These are phyloP conservation scores for Barnettozyma wickerhamii DNA, from an alignment of 805 yeast species.

Conservation along the genomic window DNA sequence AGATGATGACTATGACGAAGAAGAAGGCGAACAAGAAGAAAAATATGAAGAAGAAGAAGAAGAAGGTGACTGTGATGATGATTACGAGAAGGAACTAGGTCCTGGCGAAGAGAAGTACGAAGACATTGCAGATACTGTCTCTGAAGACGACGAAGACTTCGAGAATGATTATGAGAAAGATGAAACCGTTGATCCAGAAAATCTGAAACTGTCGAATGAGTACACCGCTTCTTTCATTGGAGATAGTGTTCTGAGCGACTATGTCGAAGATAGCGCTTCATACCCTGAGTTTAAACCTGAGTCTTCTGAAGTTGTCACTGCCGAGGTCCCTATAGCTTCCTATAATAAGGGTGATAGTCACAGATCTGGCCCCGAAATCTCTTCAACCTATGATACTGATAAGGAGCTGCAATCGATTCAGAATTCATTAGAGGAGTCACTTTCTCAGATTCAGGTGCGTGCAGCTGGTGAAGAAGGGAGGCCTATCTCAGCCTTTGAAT, in stretches of 20 bases:
- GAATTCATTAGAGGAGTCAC: background rate
- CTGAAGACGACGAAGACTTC: conserved; percentile 1
- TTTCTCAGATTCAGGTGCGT: background rate
- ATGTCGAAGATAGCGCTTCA: background rate
- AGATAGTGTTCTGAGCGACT: conserved; percentile 6
- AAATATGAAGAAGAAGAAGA: conserved; percentile 12
- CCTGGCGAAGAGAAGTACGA: conserved; percentile 24
- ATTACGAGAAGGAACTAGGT: conserved; percentile 12
- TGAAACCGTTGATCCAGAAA: conserved; percentile 9
- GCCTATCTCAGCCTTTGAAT: conserved; percentile 7
- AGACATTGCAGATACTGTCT: too few species aligned
- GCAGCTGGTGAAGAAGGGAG: conserved; percentile 9
- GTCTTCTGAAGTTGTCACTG: background rate
- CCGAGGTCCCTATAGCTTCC: background rate
- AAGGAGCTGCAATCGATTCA: background rate
- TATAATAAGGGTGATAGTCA: background rate
- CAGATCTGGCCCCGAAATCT: background rate
- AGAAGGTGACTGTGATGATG: conserved; percentile 13
- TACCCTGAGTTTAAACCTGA: background rate
- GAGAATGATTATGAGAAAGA: conserved; percentile 18
- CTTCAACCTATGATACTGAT: background rate
- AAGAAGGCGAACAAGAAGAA: conserved; percentile 9
- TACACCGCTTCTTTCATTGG: too few species aligned
- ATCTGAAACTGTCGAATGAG: too few species aligned
- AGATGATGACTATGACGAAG: conserved; percentile 10